These are phyloP conservation scores for Ophryocystis elektroscirrha DNA, from an alignment of 169 alveolate species.

Conservation along the genomic window DNA sequence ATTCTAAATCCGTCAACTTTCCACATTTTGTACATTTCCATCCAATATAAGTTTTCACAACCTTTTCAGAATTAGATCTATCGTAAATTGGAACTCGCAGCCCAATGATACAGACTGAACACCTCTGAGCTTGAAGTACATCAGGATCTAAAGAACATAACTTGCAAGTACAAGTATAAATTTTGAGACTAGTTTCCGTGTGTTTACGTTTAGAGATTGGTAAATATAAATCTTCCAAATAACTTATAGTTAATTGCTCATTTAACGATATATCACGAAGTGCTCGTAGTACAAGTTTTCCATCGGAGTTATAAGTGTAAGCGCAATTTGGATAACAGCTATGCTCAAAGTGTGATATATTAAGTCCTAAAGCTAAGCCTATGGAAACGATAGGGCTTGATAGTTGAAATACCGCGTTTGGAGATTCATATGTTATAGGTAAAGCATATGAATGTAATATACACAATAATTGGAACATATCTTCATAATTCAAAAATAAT, in stretches of 20 bases:
- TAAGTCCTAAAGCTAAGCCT: constrained; percentile 37
- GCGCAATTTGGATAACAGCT: constrained; percentile 51
- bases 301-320: constrained; percentile 34
- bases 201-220: constrained; percentile 42
- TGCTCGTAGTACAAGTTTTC: constrained; percentile 43
- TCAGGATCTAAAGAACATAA: no score
- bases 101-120: not conserved
- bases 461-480: constrained; percentile 34
- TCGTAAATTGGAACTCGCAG: not conserved
- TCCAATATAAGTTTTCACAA: constrained; percentile 12
- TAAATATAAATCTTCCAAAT: constrained; percentile 40
- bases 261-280: constrained; percentile 46
- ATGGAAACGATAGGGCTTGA: constrained; percentile 32
- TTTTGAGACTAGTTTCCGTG: constrained; percentile 19
- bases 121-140: not conserved
- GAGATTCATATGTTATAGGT: constrained; percentile 31
- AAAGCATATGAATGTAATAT: constrained; percentile 43
- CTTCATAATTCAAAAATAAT: constrained; percentile 36
- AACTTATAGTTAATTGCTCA: constrained; percentile 36
- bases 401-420: constrained; percentile 34
- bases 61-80: constrained; percentile 5
- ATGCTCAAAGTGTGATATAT: constrained; percentile 37
- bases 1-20: constrained; percentile 12
- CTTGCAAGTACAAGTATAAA: constrained; percentile 40
- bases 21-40: constrained; percentile 50